Evolutionary conservation across 1,284 basidiomycete genomes (phyloP).

Genomic region (Tilletiaria anomala): DNA sequence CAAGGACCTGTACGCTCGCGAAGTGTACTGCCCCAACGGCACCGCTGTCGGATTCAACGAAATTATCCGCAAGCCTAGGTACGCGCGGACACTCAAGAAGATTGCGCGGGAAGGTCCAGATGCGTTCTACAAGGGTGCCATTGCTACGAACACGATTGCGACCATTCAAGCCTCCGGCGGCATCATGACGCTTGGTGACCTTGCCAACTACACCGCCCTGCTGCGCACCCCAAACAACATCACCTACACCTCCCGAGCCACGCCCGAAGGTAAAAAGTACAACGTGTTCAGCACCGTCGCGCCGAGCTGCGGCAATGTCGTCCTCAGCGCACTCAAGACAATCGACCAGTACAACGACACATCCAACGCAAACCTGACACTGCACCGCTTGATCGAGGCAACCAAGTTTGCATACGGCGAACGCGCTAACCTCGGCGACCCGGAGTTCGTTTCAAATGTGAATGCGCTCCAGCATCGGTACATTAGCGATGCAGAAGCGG

Average conservation of each 20-base stretch:
- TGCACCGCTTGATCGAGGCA: conserved; percentile 41
- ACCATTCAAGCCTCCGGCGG: conserved; percentile 22
- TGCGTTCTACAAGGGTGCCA: conserved; percentile 25
- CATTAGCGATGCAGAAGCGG: not conserved
- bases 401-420: conserved; percentile 42
- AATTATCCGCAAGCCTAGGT: conserved; percentile 13
- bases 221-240: conserved; percentile 6
- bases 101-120: conserved; percentile 19
- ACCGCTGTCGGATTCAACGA: conserved; percentile 21
- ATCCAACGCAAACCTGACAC: conserved; percentile 9
- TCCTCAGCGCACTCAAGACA: conserved; percentile 37
- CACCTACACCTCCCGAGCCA: conserved; percentile 43
- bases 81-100: conserved; percentile 20
- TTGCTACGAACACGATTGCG: conserved; percentile 21
- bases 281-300: conserved; percentile 27
- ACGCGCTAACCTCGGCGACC: conserved; percentile 41
- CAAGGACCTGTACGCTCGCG: not conserved
- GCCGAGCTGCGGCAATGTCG: conserved; percentile 34
- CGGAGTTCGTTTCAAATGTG: conserved; percentile 34
- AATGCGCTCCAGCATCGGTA: not conserved
- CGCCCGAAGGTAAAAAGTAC: conserved; percentile 51
- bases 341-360: conserved; percentile 41
- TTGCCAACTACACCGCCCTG: conserved; percentile 21
- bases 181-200: conserved; percentile 25
- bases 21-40: conserved; percentile 13